Conservation (phyloP, 1,284 basidiomycete genomes). For the Neotropicomus parvogracilis region DNA sequence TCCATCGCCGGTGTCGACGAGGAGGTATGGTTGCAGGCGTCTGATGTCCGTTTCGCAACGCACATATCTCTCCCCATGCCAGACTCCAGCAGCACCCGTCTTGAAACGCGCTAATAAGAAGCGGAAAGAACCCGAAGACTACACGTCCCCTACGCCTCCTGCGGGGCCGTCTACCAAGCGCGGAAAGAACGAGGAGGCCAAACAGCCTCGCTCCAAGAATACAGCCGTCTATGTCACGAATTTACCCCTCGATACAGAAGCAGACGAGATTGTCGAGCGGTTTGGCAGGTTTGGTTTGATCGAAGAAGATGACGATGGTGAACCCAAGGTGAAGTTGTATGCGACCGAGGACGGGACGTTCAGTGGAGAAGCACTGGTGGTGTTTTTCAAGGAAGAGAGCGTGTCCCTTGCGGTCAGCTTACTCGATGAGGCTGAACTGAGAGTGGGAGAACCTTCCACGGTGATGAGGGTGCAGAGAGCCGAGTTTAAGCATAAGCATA, state of each 20-base stretch:
- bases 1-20: conserved; percentile 89
- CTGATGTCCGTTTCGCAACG: conserved; percentile 21
- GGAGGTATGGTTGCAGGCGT: conserved; percentile 53
- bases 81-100: conserved; percentile 84
- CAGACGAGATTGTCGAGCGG: conserved; percentile 72
- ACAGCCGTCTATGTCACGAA: conserved; percentile 91
- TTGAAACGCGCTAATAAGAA: conserved; percentile 77
- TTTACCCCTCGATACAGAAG: conserved; percentile 76
- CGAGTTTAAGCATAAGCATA: conserved; percentile 72
- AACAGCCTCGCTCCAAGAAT: conserved; percentile 68
- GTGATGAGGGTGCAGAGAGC: conserved; percentile 84
- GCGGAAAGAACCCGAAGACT: conserved; percentile 75
- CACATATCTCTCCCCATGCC: conserved; percentile 22
- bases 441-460: conserved; percentile 72
- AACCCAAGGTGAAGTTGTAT: conserved; percentile 93
- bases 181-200: conserved; percentile 51
- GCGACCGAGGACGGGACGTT: conserved; percentile 86
- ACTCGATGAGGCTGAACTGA: conserved; percentile 89
- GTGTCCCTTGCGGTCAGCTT: conserved; percentile 84
- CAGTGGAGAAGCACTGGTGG: conserved; percentile 93
- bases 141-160: conserved; percentile 55
- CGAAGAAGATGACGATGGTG: conserved; percentile 85
- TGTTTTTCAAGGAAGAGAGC: conserved; percentile 97
- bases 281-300: conserved; percentile 92
- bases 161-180: conserved; percentile 61